These are phyloP conservation scores for Globisporangium echinulatum DNA, from an alignment of 352 stramenopile genomes.

Conservation along the genomic window DNA sequence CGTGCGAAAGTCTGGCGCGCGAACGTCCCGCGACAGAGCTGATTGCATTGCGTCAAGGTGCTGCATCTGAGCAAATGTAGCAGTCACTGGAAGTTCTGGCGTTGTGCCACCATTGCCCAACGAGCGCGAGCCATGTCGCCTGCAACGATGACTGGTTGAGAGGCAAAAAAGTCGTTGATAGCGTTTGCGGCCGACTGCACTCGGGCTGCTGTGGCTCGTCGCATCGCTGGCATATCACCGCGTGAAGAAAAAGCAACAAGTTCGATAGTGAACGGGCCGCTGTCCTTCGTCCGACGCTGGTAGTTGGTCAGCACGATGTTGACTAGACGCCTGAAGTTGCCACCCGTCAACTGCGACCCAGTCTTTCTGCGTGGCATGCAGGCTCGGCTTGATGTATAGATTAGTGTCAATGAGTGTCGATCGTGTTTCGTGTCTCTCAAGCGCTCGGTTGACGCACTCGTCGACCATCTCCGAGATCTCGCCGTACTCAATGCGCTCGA, in stretches of 20 bases:
- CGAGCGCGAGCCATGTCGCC: conserved; percentile 12
- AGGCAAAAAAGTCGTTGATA: neutral
- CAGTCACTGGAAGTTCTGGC: neutral
- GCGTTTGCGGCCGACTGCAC: neutral
- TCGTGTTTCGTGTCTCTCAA: neutral
- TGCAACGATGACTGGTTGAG: conserved; percentile 2
- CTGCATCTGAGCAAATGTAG: neutral
- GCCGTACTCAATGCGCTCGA: neutral
- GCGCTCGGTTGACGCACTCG: neutral
- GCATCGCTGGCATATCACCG: neutral
- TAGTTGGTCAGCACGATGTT: neutral
- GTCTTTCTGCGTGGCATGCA: neutral
- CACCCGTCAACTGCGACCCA: neutral
- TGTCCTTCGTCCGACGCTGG: neutral
- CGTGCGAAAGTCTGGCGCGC: neutral
- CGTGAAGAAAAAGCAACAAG: neutral
- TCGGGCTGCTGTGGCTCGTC: neutral
- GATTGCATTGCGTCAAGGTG: neutral
- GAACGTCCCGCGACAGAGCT: neutral
- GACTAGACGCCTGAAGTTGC: neutral
- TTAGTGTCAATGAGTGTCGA: neutral
- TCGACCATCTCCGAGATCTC: neutral
- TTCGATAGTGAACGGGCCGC: neutral
- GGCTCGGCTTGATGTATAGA: neutral
- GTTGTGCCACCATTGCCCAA: conserved; percentile 3